Percentiles rank a stretch among this genome's conserved stretches.
Conservation (phyloP, 495 filamentous ascomycete genomes). For the Penicillium ucsense region DNA sequence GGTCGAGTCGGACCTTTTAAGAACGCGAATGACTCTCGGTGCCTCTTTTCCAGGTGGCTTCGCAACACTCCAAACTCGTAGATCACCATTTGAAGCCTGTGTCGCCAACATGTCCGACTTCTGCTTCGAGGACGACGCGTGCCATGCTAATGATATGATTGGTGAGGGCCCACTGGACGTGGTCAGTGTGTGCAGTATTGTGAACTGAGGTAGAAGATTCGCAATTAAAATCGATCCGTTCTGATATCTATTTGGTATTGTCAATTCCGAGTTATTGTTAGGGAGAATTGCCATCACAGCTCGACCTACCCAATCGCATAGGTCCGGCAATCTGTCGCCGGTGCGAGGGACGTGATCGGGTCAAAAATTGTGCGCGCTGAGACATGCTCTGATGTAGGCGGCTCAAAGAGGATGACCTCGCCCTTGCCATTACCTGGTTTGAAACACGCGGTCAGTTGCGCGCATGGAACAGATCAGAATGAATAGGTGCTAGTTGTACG, state of each 20-base stretch:
- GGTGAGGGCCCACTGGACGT: conserved; percentile 75
- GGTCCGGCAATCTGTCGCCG: conserved; percentile 84
- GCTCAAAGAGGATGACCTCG: conserved; percentile 91
- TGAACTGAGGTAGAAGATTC: conserved; percentile 82
- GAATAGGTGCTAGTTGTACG: conserved; percentile 7
- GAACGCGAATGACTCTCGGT: conserved; percentile 73
- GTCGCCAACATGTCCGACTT: conserved; percentile 97
- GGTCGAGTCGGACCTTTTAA: conserved; percentile 67
- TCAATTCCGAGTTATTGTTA: background rate
- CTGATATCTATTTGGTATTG: conserved; percentile 53
- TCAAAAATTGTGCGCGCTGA: conserved; percentile 89
- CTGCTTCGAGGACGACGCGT: conserved; percentile 91
- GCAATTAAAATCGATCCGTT: conserved; percentile 93
- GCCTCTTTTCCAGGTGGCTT: conserved; percentile 70
- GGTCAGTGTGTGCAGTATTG: conserved; percentile 84
- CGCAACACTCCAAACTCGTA: conserved; percentile 93
- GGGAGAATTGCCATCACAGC: background rate
- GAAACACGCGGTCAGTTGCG: background rate
- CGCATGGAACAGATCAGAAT: no score
- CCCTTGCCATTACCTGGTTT: conserved; percentile 72
- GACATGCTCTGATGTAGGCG: conserved; percentile 84
- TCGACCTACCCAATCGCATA: conserved; percentile 81
- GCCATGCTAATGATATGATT: conserved; percentile 87
- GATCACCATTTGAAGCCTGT: conserved; percentile 83
- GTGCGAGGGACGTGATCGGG: conserved; percentile 84